Base-by-base conservation (phyloP, 331 rosid species). In the Quercus tomentella region DNA sequence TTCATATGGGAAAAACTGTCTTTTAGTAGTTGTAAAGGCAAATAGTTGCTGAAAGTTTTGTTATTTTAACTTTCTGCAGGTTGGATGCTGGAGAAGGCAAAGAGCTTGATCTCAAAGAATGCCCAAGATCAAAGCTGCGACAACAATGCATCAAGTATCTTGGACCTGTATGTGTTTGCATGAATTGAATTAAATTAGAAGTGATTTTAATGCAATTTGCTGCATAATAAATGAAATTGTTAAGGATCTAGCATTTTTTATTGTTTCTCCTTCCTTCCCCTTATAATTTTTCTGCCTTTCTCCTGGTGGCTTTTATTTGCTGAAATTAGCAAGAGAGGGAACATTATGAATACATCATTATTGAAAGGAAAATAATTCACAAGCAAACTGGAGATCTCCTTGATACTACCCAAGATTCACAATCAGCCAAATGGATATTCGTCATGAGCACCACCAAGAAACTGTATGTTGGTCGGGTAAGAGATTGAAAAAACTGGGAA, bases 401-500 rank as follows among this genome's bases (percentile, higher is more conserved):
- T 75, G 79, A 91, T 66, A 90, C 99, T 2, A 80, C 76, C 9
- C 56, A 72, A 20, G 92, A 75, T 45, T 78, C 87, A 21, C 75
- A 77, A 79, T 76, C 54, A 70, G 85, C 87, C 21, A 95, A 93
- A 87, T 95, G 96, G 92, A 96, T 96, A 83, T 96, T 96, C 25
- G 97, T 96, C 18, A 90, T 96, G 99, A 90, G 98, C 85, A 88
- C 99, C 65, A 68, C 89, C 55, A 93, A 91, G 94, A 90, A 86
- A 81, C 93, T 96, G 20, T 93, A 96, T 83, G 98, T 92, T 35
- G 98, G 99, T 58, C 81, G 70, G 87, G 99, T 96, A 85, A 93
- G 88, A 77, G 75, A 74, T 67, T 68, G 63, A 76, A 45, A 33
- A 55, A 43, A 74, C 49, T 60, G 20, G 28, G 28, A 43, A 60